Percentiles rank a stretch among this genome's conserved stretches.
Conservation (phyloP, 2,329 filamentous ascomycete species). For the Colletotrichum tropicale region DNA sequence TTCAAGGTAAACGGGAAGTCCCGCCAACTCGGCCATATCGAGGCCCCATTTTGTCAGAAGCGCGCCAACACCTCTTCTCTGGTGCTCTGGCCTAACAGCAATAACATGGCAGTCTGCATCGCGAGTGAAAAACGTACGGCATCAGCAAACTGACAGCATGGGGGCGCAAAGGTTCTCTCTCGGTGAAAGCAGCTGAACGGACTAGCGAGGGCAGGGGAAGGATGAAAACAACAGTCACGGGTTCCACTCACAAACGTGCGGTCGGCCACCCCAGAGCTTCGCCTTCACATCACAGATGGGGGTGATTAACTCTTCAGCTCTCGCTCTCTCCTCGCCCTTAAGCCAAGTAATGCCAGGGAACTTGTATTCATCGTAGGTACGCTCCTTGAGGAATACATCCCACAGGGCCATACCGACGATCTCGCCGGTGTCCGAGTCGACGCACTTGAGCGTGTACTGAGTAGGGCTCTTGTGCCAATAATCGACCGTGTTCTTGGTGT, state of each 20-base stretch:
- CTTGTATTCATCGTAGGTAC: slow-evolving; percentile 44
- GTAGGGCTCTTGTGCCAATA: slow-evolving; percentile 40
- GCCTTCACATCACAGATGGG: slow-evolving; percentile 45
- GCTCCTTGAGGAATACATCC: slow-evolving; percentile 43
- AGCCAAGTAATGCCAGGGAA: slow-evolving; percentile 51
- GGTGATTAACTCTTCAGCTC: slow-evolving; percentile 46
- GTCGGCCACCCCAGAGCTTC: slow-evolving; percentile 41
- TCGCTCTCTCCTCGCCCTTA: slow-evolving; percentile 43
- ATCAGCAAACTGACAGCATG: slow-evolving; percentile 1
- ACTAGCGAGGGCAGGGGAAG: background rate
- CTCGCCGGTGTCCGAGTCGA: slow-evolving; percentile 45
- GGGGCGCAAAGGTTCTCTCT: background rate
- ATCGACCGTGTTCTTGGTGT: slow-evolving; percentile 43
- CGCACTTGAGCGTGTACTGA: slow-evolving; percentile 52
- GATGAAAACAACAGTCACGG: background rate
- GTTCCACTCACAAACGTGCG: slow-evolving; percentile 43
- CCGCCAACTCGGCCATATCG: slow-evolving; percentile 35
- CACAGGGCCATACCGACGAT: slow-evolving; percentile 52
- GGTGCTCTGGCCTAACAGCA: slow-evolving; percentile 46
- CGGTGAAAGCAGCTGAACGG: background rate
- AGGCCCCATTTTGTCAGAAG: slow-evolving; percentile 44
- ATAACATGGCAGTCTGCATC: slow-evolving; percentile 43
- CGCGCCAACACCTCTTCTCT: slow-evolving; percentile 46
- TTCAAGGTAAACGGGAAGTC: slow-evolving; percentile 50
- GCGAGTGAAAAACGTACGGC: background rate